Evolutionary conservation across 2,329 filamentous ascomycete genomes (phyloP).

Genomic region (Lasiodiplodia theobromae): DNA sequence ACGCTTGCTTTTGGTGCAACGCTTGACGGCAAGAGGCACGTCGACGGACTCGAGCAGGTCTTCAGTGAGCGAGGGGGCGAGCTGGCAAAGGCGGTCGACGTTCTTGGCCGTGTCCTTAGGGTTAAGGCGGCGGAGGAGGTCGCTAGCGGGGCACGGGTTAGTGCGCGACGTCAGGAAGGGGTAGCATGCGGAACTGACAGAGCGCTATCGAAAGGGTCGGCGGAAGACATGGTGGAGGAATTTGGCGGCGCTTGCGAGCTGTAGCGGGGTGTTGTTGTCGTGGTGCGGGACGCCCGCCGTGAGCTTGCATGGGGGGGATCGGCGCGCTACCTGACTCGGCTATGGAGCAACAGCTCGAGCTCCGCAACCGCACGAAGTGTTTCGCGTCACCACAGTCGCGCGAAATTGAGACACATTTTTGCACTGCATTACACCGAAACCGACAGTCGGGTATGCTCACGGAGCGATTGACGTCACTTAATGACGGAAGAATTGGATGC

Average conservation of each 20-base stretch:
- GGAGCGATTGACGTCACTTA: neutral
- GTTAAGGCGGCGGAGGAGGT: conserved; percentile 97
- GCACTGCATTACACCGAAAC: neutral
- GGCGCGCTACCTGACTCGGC: conserved; percentile 15
- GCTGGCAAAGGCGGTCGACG: conserved; percentile 84
- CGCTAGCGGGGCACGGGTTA: conserved; percentile 62
- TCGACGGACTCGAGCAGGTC: conserved; percentile 98
- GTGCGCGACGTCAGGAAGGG: conserved; percentile 10
- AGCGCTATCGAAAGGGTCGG: conserved; percentile 76
- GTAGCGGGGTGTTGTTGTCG: conserved; percentile 22
- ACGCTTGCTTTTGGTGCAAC: conserved; percentile 86
- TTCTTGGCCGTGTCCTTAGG: conserved; percentile 90
- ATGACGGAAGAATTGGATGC: neutral
- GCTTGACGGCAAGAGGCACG: conserved; percentile 85
- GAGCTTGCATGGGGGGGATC: conserved; percentile 29
- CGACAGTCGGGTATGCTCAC: neutral
- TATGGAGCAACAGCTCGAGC: conserved; percentile 21
- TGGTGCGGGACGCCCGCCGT: conserved; percentile 21
- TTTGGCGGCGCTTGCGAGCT: neutral
- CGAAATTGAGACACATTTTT: neutral
- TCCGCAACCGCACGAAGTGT: neutral
- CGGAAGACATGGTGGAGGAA: conserved; percentile 54
- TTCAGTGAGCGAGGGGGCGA: conserved; percentile 92
- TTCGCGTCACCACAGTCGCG: neutral
- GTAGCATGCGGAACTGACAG: conserved; percentile 63